Evolutionary conservation across 805 yeast species (phyloP).

Genomic region (Candida koratica): DNA sequence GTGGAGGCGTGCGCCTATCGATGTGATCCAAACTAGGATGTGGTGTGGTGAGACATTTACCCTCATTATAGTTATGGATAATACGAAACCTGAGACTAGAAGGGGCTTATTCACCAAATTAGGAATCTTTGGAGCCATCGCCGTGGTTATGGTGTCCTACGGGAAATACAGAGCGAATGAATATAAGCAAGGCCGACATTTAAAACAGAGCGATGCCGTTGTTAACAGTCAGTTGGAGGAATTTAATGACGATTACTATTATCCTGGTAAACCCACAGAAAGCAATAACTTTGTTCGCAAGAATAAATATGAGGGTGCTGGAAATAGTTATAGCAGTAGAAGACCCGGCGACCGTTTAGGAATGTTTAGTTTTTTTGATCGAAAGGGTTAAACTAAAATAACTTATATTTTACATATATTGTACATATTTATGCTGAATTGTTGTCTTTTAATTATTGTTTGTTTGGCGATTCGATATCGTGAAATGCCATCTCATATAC

Average conservation of each 20-base stretch:
- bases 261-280: conserved; percentile 46
- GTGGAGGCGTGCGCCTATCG: conserved; percentile 3
- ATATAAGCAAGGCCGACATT: conserved; percentile 33
- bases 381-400: conserved; percentile 9
- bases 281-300: conserved; percentile 41
- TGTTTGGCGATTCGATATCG: too few relatives aligned
- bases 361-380: conserved; percentile 25
- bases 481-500: conserved; percentile 39
- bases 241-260: conserved; percentile 29
- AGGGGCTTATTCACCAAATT: conserved; percentile 33
- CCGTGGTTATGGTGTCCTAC: conserved; percentile 27
- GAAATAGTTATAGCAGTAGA: conserved; percentile 55
- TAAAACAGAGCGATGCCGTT: conserved; percentile 33
- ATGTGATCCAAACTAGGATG: not conserved
- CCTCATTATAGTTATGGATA: conserved; percentile 1
- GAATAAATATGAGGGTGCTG: conserved; percentile 66
- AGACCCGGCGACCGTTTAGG: conserved; percentile 51
- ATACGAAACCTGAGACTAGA: conserved; percentile 30
- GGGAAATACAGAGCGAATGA: conserved; percentile 36
- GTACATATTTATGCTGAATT: too few relatives aligned
- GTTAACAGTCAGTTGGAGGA: conserved; percentile 28
- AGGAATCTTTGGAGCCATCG: conserved; percentile 28
- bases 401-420: too few relatives aligned
- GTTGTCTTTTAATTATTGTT: too few relatives aligned
- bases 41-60: not conserved